phyloP scores from a whole-genome alignment of 2,329 filamentous ascomycete genomes.

The Macrophomina pseudophaseolina region DNA sequence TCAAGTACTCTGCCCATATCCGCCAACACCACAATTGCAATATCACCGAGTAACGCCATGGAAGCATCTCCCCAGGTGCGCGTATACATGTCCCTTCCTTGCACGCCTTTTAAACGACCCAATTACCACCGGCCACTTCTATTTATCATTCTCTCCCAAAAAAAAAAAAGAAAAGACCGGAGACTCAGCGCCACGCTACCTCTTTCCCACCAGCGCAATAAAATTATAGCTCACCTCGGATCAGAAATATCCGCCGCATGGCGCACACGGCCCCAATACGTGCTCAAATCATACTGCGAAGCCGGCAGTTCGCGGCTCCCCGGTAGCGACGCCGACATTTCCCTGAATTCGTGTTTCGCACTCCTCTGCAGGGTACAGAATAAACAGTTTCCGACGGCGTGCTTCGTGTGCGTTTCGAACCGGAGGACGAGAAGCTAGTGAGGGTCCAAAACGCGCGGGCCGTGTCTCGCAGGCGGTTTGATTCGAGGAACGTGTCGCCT shows the following conservation, averaged over 20 bases:
- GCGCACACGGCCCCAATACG: constrained; percentile 92
- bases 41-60: not conserved
- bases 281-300: constrained; percentile 89
- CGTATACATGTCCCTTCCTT: not conserved
- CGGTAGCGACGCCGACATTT: constrained; percentile 67
- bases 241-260: constrained; percentile 91
- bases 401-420: not conserved
- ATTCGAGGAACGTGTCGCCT: no score
- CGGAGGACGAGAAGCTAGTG: no score
- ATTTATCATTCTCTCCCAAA: no score
- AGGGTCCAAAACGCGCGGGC: no score
- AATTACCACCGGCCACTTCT: no score
- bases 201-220: not conserved
- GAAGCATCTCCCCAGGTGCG: no score
- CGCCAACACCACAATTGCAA: not conserved
- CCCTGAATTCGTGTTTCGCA: not conserved
- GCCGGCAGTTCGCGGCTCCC: constrained; percentile 81
- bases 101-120: no score
- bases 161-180: no score
- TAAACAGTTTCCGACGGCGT: not conserved
- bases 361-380: not conserved
- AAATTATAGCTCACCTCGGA: constrained; percentile 75
- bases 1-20: not conserved
- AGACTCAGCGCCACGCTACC: not conserved
- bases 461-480: no score